These are phyloP conservation scores for Erythrophleum fordii DNA, from an alignment of 306 rosid genomes.

Conservation along the genomic window DNA sequence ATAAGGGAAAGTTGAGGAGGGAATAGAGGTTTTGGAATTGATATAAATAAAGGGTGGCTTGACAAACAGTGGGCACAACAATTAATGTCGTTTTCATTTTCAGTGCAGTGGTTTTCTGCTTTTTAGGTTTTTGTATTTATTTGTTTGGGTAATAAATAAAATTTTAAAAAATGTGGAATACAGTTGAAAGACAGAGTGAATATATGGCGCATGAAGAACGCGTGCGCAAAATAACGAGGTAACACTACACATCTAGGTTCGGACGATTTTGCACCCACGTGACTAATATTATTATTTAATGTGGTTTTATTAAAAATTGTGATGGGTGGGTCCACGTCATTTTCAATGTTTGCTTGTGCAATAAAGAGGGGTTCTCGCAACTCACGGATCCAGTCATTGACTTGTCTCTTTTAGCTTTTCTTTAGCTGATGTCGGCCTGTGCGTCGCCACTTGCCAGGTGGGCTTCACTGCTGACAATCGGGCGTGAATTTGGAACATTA, in stretches of 20 bases:
- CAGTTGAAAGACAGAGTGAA: background rate
- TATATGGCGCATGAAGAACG: slow-evolving; percentile 48
- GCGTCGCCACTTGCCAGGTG: background rate
- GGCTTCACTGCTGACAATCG: background rate
- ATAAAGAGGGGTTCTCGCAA: background rate
- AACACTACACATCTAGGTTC: too few relatives aligned
- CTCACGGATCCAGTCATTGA: background rate
- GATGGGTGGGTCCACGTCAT: slow-evolving; percentile 16
- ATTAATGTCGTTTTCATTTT: background rate
- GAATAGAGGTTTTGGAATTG: background rate
- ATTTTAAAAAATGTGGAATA: background rate
- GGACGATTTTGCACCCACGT: slow-evolving; percentile 29
- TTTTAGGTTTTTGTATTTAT: background rate
- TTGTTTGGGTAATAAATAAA: background rate
- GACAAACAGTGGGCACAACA: slow-evolving; percentile 20
- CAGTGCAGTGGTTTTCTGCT: background rate
- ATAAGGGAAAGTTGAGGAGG: too few relatives aligned
- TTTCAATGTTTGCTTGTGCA: background rate
- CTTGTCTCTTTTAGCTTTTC: background rate
- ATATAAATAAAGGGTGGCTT: slow-evolving; percentile 42
- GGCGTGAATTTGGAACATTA: background rate
- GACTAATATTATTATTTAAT: slow-evolving; percentile 6
- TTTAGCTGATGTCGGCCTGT: background rate
- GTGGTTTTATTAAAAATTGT: background rate
- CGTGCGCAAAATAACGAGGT: slow-evolving; percentile 58